Percentiles rank a stretch among this genome's conserved stretches.
Conservation (phyloP, 2,329 filamentous ascomycete species). For the Pseudogymnoascus destructans region DNA sequence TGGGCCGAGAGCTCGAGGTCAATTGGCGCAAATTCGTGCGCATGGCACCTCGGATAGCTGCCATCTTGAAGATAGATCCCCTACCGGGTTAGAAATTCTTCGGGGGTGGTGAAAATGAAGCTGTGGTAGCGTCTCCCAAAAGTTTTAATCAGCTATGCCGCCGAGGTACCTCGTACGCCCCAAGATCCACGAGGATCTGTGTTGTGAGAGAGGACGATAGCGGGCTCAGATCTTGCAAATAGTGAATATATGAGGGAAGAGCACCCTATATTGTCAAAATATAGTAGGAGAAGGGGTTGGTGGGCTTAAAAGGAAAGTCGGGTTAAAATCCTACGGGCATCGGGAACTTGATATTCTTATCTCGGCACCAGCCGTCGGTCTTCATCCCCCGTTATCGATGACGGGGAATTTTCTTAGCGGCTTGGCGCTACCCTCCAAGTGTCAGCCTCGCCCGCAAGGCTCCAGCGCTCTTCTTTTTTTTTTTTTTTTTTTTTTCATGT, state of each 20-base stretch:
- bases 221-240: background rate
- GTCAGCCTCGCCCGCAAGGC: conserved; percentile 6
- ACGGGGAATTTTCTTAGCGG: conserved; percentile 2
- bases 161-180: conserved; percentile 5
- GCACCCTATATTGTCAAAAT: conserved; percentile 5
- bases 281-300: background rate
- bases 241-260: background rate
- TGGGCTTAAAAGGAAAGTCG: background rate
- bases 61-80: conserved; percentile 4
- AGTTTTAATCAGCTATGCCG: conserved; percentile 3
- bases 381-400: conserved; percentile 9
- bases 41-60: conserved; percentile 6
- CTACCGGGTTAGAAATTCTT: background rate
- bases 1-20: background rate
- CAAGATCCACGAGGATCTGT: background rate
- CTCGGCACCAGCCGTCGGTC: background rate
- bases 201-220: background rate
- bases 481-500: background rate
- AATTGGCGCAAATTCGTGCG: conserved; percentile 10
- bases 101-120: conserved; percentile 7
- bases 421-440: background rate
- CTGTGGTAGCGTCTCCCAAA: background rate
- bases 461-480: background rate
- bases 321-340: conserved; percentile 4
- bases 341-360: background rate